Percentiles rank a stretch among this genome's conserved stretches.
These are phyloP conservation scores for Candida golubevii DNA, from an alignment of 805 yeast genomes.

Conservation along the genomic window DNA sequence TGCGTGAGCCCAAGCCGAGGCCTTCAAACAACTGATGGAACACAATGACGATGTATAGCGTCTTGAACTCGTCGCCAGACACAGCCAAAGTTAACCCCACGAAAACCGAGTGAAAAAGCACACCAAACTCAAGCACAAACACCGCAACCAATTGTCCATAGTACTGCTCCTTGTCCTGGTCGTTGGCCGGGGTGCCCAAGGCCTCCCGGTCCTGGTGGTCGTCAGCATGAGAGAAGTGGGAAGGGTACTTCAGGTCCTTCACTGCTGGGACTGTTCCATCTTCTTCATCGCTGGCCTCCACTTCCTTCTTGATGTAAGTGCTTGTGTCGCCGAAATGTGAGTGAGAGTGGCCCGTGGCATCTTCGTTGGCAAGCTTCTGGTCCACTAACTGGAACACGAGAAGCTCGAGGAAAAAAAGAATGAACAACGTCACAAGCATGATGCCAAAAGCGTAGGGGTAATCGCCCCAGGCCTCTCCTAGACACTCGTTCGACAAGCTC, in stretches of 20 bases:
- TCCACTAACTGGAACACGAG: slow-evolving; percentile 46
- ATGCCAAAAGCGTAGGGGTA: slow-evolving; percentile 57
- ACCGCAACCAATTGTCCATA: slow-evolving; percentile 54
- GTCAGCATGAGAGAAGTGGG: slow-evolving; percentile 42
- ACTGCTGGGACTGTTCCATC: slow-evolving; percentile 9
- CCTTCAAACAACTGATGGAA: slow-evolving; percentile 87
- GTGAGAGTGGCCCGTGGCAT: slow-evolving; percentile 37
- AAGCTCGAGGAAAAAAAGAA: slow-evolving; percentile 50
- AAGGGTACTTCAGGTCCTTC: slow-evolving; percentile 25
- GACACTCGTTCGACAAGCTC: slow-evolving; percentile 50
- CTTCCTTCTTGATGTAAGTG: slow-evolving; percentile 27
- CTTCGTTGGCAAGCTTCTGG: slow-evolving; percentile 24
- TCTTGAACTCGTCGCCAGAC: slow-evolving; percentile 69
- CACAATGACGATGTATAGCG: slow-evolving; percentile 64
- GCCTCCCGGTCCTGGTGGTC: slow-evolving; percentile 44
- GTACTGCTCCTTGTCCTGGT: slow-evolving; percentile 42
- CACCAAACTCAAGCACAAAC: slow-evolving; percentile 70
- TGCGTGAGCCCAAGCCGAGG: slow-evolving; percentile 75
- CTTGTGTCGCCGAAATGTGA: slow-evolving; percentile 51
- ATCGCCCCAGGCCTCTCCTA: slow-evolving; percentile 52
- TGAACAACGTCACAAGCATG: slow-evolving; percentile 46
- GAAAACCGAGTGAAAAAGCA: slow-evolving; percentile 78
- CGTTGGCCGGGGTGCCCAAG: slow-evolving; percentile 32
- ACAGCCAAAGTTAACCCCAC: slow-evolving; percentile 76
- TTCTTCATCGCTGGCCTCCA: slow-evolving; percentile 13